These are phyloP conservation scores for Aspergillus sp. DNA, from an alignment of 2,329 filamentous ascomycete species.

Conservation along the genomic window DNA sequence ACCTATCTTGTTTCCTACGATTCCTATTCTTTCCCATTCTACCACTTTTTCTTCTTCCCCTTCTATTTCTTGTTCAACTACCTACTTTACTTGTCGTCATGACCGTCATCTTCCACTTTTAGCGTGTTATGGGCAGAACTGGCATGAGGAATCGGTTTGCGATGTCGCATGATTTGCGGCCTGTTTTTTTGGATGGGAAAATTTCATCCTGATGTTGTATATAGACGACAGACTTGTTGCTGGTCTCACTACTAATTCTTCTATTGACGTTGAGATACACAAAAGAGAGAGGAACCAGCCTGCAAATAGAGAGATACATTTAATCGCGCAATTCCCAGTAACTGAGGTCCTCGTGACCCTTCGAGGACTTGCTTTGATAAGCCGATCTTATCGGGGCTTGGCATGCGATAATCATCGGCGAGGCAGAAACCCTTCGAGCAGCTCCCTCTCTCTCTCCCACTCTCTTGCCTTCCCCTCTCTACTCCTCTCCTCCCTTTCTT, in stretches of 20 bases:
- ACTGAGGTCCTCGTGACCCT: neutral
- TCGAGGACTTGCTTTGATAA: conserved; percentile 14
- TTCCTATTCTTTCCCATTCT: conserved; percentile 9
- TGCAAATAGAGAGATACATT: neutral
- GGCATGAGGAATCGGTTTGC: conserved; percentile 22
- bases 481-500: neutral
- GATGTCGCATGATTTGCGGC: conserved; percentile 12
- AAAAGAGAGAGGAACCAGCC: neutral
- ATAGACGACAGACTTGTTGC: conserved; percentile 39
- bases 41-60: neutral
- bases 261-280: neutral
- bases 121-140: conserved; percentile 26
- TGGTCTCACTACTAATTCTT: conserved; percentile 14
- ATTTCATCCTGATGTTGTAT: conserved; percentile 29
- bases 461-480: neutral
- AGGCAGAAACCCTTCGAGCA: neutral
- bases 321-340: neutral
- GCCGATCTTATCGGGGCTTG: conserved; percentile 26
- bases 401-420: neutral
- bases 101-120: conserved; percentile 20
- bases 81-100: conserved; percentile 20
- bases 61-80: conserved; percentile 16
- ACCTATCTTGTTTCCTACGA: conserved; percentile 1
- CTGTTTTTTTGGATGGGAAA: conserved; percentile 17
- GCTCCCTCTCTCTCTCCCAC: neutral